Conservation (phyloP, 2,329 filamentous ascomycete genomes). For the Penicillium crustosum region DNA sequence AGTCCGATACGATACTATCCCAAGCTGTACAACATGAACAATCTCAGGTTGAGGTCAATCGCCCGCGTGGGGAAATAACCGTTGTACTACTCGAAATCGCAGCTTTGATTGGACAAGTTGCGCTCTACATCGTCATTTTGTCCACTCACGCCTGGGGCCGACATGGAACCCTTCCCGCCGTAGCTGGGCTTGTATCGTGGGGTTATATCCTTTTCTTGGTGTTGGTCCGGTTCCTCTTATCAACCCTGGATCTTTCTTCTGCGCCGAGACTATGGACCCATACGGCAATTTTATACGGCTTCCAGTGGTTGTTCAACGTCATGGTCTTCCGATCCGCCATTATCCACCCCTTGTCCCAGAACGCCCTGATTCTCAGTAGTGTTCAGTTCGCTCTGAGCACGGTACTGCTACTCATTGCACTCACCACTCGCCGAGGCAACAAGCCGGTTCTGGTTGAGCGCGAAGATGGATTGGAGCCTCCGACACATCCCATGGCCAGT, state of each 20-base stretch:
- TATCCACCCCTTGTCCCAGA: conserved; percentile 68
- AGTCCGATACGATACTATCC: conserved; percentile 57
- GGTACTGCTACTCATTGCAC: conserved; percentile 70
- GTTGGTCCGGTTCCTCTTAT: conserved; percentile 66
- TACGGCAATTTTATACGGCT: conserved; percentile 77
- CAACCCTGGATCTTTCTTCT: conserved; percentile 61
- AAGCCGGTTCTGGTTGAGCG: conserved; percentile 84
- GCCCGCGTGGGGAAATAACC: conserved; percentile 69
- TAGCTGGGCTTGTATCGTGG: conserved; percentile 73
- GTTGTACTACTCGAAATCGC: conserved; percentile 73
- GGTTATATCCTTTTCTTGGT: conserved; percentile 74
- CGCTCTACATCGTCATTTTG: conserved; percentile 65
- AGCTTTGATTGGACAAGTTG: conserved; percentile 70
- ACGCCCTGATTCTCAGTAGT: conserved; percentile 65
- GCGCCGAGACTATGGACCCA: conserved; percentile 87
- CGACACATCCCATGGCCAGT: conserved; percentile 82
- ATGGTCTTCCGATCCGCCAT: conserved; percentile 81
- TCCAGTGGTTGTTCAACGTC: conserved; percentile 75
- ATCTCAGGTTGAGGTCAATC: conserved; percentile 64
- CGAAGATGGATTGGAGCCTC: conserved; percentile 84
- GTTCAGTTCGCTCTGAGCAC: conserved; percentile 73
- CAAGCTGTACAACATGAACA: conserved; percentile 52
- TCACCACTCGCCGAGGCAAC: conserved; percentile 87
- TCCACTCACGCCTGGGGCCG: conserved; percentile 59
- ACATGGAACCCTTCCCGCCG: conserved; percentile 59